Evolutionary conservation across 1,284 basidiomycete genomes (phyloP), one percentile per base, ranked within the genome.

Genomic region (Phylloboletellus chloephorus): DNA sequence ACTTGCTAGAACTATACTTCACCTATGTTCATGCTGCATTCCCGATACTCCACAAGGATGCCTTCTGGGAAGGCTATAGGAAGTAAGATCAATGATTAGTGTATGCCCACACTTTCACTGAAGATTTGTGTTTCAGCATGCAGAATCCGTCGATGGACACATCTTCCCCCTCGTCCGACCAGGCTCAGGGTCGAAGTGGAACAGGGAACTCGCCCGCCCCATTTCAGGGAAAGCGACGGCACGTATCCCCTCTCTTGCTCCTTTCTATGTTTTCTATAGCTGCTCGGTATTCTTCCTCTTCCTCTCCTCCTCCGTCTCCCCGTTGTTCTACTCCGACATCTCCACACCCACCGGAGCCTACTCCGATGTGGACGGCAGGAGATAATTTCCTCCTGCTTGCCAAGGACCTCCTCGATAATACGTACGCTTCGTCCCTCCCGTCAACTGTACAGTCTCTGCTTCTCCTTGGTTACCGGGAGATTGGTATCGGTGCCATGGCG

Each of bases 401-500:
- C 12, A 87, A 87, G 54, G 60, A 66, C 13, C 65, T 88, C n/a
- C 68, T 91, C 10, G 76, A 83, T 58, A 66, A 66, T 39, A 71
- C 76, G 3, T 87, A 86, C 51, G 75, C 82, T 1, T 73, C 73
- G 13, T 80, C 67, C 2, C 66, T 78, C 11, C 72, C 85, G 7
- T 74, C 78, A 16, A 88, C 83, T 0, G 81, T 80, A 39, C 88
- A 90, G 57, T 79, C 88, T 6, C 64, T 92, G 17, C 68, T 92
- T 4, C 69, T 92, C 17, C 73, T 91, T 63, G 82, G 82, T 7
- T 90, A 86, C 58, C 73, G 88, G 13, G 88, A 92, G 63, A 76
- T 89, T 22, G 88, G 88, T 2, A 85, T 89, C 44, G 89, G 89
- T 17, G 83, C 84, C 11, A 92, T 89, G 89, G 81, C 83, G 7